Conservation (phyloP, 345 rosid species). For the Gossypium ekmanianum region DNA sequence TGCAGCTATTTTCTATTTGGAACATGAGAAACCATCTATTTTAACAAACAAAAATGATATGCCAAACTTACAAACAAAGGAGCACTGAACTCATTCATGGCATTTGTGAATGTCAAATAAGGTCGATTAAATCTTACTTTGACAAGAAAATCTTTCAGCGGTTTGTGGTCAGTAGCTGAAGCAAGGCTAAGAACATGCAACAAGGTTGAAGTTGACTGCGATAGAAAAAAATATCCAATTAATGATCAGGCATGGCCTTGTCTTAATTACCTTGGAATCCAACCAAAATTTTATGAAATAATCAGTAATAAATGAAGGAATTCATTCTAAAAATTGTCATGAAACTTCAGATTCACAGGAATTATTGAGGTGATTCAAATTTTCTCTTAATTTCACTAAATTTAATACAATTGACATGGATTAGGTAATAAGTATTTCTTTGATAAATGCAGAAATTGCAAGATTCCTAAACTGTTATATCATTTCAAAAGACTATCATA, state of each 20-base stretch:
- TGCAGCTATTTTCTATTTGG: not conserved
- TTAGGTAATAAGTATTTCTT: not conserved
- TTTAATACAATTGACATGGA: not conserved
- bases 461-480: constrained; percentile 2
- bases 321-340: not conserved
- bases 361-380: not conserved
- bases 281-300: not conserved
- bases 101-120: not conserved
- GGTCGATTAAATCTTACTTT: constrained; percentile 43
- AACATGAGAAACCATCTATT: not conserved
- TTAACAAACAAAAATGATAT: not conserved
- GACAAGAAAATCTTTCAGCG: constrained; percentile 69
- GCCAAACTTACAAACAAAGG: not conserved
- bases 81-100: not conserved
- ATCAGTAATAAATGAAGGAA: not conserved
- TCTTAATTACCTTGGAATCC: not conserved
- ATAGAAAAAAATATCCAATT: constrained; percentile 6
- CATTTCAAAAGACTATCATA: not conserved
- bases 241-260: not conserved
- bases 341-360: constrained; percentile 9
- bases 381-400: not conserved
- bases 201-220: constrained; percentile 78
- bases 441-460: not conserved
- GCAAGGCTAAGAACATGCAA: constrained; percentile 72
- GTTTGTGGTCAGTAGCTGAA: constrained; percentile 48